Conservation (phyloP, 139 green algal species). For the Chlorella sp. region DNA sequence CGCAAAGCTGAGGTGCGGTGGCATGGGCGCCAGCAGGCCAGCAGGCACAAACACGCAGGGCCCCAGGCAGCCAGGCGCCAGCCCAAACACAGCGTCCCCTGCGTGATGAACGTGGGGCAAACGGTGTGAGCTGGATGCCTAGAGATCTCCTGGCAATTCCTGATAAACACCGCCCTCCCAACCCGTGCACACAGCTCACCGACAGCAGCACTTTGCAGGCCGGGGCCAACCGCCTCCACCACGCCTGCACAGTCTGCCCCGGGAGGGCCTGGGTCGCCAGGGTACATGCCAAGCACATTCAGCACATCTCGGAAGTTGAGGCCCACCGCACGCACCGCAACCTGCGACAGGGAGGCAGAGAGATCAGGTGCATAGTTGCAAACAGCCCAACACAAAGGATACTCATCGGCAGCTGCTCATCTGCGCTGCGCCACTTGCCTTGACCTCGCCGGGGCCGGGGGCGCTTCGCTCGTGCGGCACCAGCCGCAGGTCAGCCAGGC, state of each 20-base stretch:
- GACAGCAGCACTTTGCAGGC: neutral
- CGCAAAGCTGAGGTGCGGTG: slow-evolving; percentile 68
- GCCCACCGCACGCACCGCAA: slow-evolving; percentile 58
- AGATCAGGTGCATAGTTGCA: no score
- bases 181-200: neutral
- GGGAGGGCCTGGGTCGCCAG: slow-evolving; percentile 54
- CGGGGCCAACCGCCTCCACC: slow-evolving; percentile 36
- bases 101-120: neutral
- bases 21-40: slow-evolving; percentile 70
- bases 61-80: slow-evolving; percentile 77
- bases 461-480: neutral
- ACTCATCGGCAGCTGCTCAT: no score
- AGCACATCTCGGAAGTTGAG: slow-evolving; percentile 72
- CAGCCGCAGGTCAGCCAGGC: slow-evolving; percentile 61
- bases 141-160: neutral
- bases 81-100: slow-evolving; percentile 80
- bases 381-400: no score
- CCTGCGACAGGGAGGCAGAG: neutral
- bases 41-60: slow-evolving; percentile 59
- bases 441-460: slow-evolving; percentile 14
- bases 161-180: neutral
- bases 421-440: neutral
- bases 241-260: slow-evolving; percentile 64
- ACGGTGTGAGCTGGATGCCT: no score
- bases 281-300: slow-evolving; percentile 74